Evolutionary conservation across 192 early-diverging fungal species (phyloP), one percentile per base, ranked within the genome.

Genomic region (Geosiphon pyriformis): DNA sequence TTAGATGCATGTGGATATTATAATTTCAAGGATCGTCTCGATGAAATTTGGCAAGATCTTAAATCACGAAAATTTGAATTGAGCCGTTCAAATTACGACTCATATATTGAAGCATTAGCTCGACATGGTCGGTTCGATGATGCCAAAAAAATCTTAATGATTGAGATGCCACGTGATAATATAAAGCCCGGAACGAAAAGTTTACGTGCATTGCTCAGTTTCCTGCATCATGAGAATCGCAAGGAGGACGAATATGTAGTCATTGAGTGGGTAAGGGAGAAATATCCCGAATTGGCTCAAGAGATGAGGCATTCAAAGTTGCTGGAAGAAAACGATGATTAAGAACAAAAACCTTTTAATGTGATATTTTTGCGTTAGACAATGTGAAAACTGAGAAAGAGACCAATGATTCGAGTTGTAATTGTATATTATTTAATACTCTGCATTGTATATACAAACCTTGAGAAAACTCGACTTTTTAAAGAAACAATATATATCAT

Each of bases 71-170:
- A 65, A 3, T 77, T 80, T 55, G 20, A 30, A 11, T 58, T 77
- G 1, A 72, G 70, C 35, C 56, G 52, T 18, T 75, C 77, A 26
- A 76, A 80, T 48, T 74, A 69, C 42, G 68, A 67, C 33, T 80
- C 78, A 1, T 77, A 72, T 35, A 70, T 80, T 29, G 78, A 80
- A 52, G 73, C 57, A 8, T 57, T 80, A 23, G 71, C 76, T 52
- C 64, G 78, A 33, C 47, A 56, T 42, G n/a, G 32, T 15, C 22
- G 25, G 31, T 67, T 67, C 57, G 35, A 56, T 22, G 65, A 67
- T 23, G 65, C 65, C 8, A 67, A 57, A 32, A 27, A 33, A 17
- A 29, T 57, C 18, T 57, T 67, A 29, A 57, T 57, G n/a, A 22
- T 26, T 22, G 65, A 67, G 31, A 34, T 67, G 35, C 27, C 22